A percentile compares a stretch with the other conserved stretches of the same genome.
These are phyloP conservation scores for Alloteropsis semialata DNA, from an alignment of 176 grass and related monocot species.

Conservation along the genomic window DNA sequence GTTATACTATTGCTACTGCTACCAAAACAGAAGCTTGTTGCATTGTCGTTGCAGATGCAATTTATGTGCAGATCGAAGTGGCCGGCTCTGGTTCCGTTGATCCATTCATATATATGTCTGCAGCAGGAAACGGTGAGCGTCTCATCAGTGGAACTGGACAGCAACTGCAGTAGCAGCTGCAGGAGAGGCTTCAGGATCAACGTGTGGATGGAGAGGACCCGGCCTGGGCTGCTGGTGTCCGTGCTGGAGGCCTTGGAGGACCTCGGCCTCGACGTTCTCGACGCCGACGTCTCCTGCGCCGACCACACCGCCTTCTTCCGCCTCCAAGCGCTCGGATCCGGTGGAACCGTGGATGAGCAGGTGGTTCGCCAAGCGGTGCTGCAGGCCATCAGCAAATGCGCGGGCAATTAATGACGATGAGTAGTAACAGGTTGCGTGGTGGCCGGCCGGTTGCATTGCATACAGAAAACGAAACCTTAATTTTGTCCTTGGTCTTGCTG, in stretches of 20 bases:
- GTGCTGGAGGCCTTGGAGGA: slow-evolving; percentile 61
- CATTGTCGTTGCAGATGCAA: too few relatives aligned
- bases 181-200: slow-evolving; percentile 49
- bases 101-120: background rate
- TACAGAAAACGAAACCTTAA: slow-evolving; percentile 2
- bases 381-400: slow-evolving; percentile 59
- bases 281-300: slow-evolving; percentile 49
- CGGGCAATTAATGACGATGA: background rate
- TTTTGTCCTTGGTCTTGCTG: background rate
- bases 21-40: too few relatives aligned
- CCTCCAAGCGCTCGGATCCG: slow-evolving; percentile 45
- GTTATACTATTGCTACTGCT: too few relatives aligned
- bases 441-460: too few relatives aligned
- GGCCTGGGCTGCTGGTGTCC: slow-evolving; percentile 38
- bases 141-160: slow-evolving; percentile 18
- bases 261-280: slow-evolving; percentile 56
- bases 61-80: too few relatives aligned
- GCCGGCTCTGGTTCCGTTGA: too few relatives aligned
- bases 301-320: slow-evolving; percentile 44
- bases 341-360: slow-evolving; percentile 48
- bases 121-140: slow-evolving; percentile 57
- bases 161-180: background rate
- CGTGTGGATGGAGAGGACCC: slow-evolving; percentile 37
- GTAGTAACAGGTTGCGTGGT: background rate
- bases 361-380: slow-evolving; percentile 51